Percentiles rank a stretch among this genome's conserved stretches.
Conservation (phyloP, 2,329 filamentous ascomycete genomes). For the Pseudocercospora musae region DNA sequence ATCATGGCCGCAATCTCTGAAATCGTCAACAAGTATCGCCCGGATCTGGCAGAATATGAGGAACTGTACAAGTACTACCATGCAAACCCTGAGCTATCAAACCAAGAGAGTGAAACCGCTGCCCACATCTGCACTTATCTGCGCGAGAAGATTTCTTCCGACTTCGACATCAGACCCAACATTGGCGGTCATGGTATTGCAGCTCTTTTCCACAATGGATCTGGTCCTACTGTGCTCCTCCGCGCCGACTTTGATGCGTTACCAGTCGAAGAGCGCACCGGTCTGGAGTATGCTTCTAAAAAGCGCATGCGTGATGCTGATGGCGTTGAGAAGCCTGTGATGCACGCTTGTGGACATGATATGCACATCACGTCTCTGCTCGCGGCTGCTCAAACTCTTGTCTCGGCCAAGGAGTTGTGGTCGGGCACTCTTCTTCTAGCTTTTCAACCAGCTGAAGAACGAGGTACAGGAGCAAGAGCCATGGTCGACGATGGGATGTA, state of each 20-base stretch:
- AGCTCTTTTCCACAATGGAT: conserved; percentile 55
- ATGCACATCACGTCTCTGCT: conserved; percentile 61
- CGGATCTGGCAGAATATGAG: conserved; percentile 49
- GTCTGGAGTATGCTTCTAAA: conserved; percentile 54
- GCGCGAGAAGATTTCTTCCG: conserved; percentile 24
- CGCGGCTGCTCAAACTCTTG: conserved; percentile 53
- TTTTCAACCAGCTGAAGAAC: conserved; percentile 68
- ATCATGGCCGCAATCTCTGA: conserved; percentile 27
- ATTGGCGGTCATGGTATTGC: conserved; percentile 61
- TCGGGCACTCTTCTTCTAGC: conserved; percentile 60
- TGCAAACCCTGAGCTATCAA: conserved; percentile 57
- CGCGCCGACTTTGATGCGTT: conserved; percentile 63
- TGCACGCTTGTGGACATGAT: conserved; percentile 69
- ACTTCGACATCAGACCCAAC: conserved; percentile 46
- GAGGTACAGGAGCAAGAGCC: conserved; percentile 58
- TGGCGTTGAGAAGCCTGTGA: conserved; percentile 53
- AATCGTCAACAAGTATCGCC: conserved; percentile 34
- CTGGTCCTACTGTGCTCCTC: conserved; percentile 54
- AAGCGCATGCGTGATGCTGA: conserved; percentile 42
- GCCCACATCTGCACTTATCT: conserved; percentile 46
- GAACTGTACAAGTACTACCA: conserved; percentile 59
- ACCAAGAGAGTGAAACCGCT: conserved; percentile 55
- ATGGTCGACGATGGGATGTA: conserved; percentile 62
- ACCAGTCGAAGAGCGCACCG: conserved; percentile 56
- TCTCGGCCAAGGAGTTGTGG: conserved; percentile 50